Percentiles rank a stretch among this genome's conserved stretches.
phyloP scores from a whole-genome alignment of 2,329 filamentous ascomycete species.

The Trichothecium sympodiale region DNA sequence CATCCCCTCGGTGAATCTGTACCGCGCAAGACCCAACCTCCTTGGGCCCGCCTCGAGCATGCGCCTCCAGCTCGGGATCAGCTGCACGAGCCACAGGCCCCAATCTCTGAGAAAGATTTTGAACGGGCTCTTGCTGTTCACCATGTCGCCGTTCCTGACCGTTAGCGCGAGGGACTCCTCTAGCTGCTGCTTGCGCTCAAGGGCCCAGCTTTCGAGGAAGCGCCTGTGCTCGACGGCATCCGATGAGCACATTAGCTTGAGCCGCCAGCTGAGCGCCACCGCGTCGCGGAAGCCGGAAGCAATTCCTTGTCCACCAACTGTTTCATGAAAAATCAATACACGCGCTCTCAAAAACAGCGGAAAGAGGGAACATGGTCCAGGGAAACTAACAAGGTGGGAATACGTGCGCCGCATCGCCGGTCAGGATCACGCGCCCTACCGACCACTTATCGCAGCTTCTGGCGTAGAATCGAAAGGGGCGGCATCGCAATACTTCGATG shows the following conservation, averaged over 20 bases:
- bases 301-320: constrained; percentile 23
- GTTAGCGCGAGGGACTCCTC: constrained; percentile 8
- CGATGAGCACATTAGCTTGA: constrained; percentile 7
- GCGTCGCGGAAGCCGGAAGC: constrained; percentile 23
- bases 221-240: constrained; percentile 1
- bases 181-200: constrained; percentile 10
- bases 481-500: constrained; percentile 30
- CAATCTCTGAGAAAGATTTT: constrained; percentile 9
- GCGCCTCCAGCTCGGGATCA: constrained; percentile 7
- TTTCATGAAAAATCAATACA: background rate
- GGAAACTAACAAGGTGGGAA: constrained; percentile 29
- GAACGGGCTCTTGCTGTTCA: constrained; percentile 4
- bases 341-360: too few species aligned
- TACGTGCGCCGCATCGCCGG: constrained; percentile 39
- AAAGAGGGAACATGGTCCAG: too few species aligned
- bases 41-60: constrained; percentile 6
- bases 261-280: constrained; percentile 20
- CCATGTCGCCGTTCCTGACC: constrained; percentile 7
- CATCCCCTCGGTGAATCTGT: constrained; percentile 6
- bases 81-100: constrained; percentile 9
- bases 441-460: constrained; percentile 36
- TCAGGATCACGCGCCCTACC: constrained; percentile 26
- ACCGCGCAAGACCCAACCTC: constrained; percentile 4
- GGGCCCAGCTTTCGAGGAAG: constrained; percentile 7
- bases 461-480: constrained; percentile 29